Evolutionary conservation across 768 basidiomycete species (phyloP), one percentile per base, ranked within the genome.

Genomic region (Termitomyces titanicus): DNA sequence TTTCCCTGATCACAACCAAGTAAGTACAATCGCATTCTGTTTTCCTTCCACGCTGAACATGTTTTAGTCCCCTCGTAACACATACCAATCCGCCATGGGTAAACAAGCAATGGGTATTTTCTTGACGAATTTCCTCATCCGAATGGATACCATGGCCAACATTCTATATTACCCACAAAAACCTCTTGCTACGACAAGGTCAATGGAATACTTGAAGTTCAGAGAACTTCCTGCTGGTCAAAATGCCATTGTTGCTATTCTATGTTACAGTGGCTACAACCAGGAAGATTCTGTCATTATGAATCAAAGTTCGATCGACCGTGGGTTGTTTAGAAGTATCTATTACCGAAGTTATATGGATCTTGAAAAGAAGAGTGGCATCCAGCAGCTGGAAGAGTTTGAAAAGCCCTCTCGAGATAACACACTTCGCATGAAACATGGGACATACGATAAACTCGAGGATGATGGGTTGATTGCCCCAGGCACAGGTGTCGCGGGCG

Each of bases 261-360:
- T 98, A 53, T 98, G 95, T 67, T 99, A 99, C 74, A 98, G 94
- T 63, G 96, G 96, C 46, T 99, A 99, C 75, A 99, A 99, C 70
- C 97, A 99, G 74, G 97, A 98, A 83, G 97, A 99, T 81, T 99
- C 97, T 59, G 97, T 99, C 73, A 98, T 99, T 74, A 98, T 99
- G 96, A 98, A 98, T 70, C 97, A 99, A 73, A 94, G 91, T 63
- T 96, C 97, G 25, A 91, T 99, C 62, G 96, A 99, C 67, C 91
- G 97, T 55, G 96, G 97, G 56, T 80, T 99, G 29, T 99, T 99
- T 88, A 85, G 96, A 35, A 96, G 94, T 77, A 91, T 99, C 64
- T 99, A 98, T 72, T 98, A 98, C 70, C 85, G 97, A 63, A 94
- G 94, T 64, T 98, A 98, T 68, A 97, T 95, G 88, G 97, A 99